These are phyloP conservation scores for Penicillium angulare DNA, from an alignment of 495 filamentous ascomycete species.

Conservation along the genomic window DNA sequence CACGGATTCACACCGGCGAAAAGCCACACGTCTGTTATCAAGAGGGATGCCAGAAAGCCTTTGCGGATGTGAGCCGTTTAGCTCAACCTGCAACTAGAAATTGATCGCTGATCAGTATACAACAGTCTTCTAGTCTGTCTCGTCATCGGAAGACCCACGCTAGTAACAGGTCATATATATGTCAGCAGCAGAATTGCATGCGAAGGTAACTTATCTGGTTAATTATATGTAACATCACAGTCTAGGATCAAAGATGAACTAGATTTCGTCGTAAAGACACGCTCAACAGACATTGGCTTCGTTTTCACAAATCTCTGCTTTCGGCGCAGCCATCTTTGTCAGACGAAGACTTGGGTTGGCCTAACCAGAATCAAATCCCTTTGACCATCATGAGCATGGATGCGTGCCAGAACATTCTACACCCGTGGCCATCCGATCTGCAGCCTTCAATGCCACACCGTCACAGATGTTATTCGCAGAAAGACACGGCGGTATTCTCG, in stretches of 20 bases:
- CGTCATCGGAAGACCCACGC: slow-evolving; percentile 85
- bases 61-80: slow-evolving; percentile 74
- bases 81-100: too few relatives aligned
- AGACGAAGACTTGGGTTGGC: too few relatives aligned
- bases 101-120: background rate
- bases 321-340: too few relatives aligned
- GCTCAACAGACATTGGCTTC: slow-evolving; percentile 76
- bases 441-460: too few relatives aligned
- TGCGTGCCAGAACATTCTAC: too few relatives aligned
- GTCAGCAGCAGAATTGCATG: slow-evolving; percentile 69
- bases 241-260: background rate
- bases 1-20: slow-evolving; percentile 83
- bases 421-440: too few relatives aligned
- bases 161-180: slow-evolving; percentile 81
- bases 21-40: slow-evolving; percentile 85
- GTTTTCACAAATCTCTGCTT: too few relatives aligned
- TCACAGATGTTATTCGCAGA: too few relatives aligned
- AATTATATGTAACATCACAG: background rate
- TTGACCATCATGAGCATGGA: too few relatives aligned
- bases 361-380: too few relatives aligned
- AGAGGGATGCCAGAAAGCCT: slow-evolving; percentile 74
- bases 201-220: slow-evolving; percentile 59
- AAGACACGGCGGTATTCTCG: too few relatives aligned
- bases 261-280: slow-evolving; percentile 90
- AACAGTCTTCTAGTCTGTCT: slow-evolving; percentile 80